Evolutionary conservation across 805 yeast species (phyloP).

Genomic region (Hanseniaspora meyeri): DNA sequence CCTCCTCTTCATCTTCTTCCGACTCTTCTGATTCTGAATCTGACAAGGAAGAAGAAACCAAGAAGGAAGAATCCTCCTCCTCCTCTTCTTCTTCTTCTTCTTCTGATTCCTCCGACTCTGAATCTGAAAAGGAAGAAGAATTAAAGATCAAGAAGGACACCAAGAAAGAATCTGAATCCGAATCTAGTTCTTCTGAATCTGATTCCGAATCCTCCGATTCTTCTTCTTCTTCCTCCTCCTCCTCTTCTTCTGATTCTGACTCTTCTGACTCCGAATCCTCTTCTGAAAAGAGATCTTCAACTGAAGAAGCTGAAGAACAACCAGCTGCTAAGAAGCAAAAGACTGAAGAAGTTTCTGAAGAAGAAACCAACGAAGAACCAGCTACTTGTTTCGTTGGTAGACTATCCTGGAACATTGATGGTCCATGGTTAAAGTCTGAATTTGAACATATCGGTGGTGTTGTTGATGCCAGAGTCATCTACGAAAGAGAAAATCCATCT

Average conservation of each 20-base stretch:
- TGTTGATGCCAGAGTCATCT: slow-evolving; percentile 77
- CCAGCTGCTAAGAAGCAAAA: slow-evolving; percentile 28
- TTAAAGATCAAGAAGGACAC: slow-evolving; percentile 16
- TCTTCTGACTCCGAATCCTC: slow-evolving; percentile 22
- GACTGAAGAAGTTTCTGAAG: slow-evolving; percentile 28
- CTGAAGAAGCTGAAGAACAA: slow-evolving; percentile 23
- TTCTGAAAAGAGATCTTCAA: slow-evolving; percentile 18
- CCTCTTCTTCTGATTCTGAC: slow-evolving; percentile 27
- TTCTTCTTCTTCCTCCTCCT: slow-evolving; percentile 21
- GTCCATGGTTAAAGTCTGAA: slow-evolving; percentile 81
- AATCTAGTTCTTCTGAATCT: slow-evolving; percentile 21
- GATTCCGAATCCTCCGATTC: slow-evolving; percentile 18
- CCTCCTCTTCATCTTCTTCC: slow-evolving; percentile 33
- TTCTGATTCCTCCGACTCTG: slow-evolving; percentile 14
- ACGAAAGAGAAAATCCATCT: slow-evolving; percentile 72
- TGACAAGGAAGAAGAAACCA: slow-evolving; percentile 13
- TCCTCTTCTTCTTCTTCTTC: slow-evolving; percentile 34
- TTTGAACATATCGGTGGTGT: slow-evolving; percentile 78
- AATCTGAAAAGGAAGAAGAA: slow-evolving; percentile 14
- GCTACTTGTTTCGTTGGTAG: slow-evolving; percentile 93
- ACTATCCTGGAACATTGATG: slow-evolving; percentile 93
- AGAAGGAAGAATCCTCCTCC: slow-evolving; percentile 17
- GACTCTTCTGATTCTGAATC: slow-evolving; percentile 19
- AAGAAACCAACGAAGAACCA: slow-evolving; percentile 44
- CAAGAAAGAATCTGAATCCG: slow-evolving; percentile 24